These are phyloP conservation scores for Talaromyces sp. DNA, from an alignment of 2,329 filamentous ascomycete genomes.

Conservation along the genomic window DNA sequence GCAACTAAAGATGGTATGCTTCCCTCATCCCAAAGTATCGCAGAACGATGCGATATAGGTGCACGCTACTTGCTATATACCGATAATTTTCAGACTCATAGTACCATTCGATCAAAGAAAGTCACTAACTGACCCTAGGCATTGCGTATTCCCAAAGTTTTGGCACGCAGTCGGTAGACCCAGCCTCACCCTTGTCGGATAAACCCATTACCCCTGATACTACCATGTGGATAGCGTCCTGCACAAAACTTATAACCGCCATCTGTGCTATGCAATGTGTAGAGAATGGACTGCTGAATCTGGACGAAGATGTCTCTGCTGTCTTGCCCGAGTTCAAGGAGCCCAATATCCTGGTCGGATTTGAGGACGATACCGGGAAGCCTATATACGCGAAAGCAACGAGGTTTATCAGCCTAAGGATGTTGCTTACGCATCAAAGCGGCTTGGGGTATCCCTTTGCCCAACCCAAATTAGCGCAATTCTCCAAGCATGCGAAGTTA, in stretches of 20 bases:
- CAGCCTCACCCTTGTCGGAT: neutral
- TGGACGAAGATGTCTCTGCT: constrained; percentile 2
- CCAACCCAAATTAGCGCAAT: neutral
- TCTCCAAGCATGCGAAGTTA: neutral
- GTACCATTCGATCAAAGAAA: neutral
- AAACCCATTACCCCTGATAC: constrained; percentile 2
- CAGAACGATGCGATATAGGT: neutral
- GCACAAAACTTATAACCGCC: neutral
- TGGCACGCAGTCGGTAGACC: constrained; percentile 3
- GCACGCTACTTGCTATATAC: neutral
- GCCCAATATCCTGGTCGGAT: neutral
- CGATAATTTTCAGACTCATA: neutral
- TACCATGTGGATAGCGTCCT: constrained; percentile 1
- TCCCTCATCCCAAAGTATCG: neutral
- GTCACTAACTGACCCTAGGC: neutral
- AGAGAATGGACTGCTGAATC: neutral
- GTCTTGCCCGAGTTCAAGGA: neutral
- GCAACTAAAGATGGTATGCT: constrained; percentile 4
- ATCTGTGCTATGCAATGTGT: neutral
- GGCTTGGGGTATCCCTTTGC: constrained; percentile 1
- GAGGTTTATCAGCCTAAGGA: neutral
- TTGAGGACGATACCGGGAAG: constrained; percentile 1
- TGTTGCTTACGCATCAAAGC: constrained; percentile 3
- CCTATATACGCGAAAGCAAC: neutral
- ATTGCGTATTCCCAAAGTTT: constrained; percentile 3